phyloP scores from a whole-genome alignment of 441 rosid species.

The Adansonia gregorii region DNA sequence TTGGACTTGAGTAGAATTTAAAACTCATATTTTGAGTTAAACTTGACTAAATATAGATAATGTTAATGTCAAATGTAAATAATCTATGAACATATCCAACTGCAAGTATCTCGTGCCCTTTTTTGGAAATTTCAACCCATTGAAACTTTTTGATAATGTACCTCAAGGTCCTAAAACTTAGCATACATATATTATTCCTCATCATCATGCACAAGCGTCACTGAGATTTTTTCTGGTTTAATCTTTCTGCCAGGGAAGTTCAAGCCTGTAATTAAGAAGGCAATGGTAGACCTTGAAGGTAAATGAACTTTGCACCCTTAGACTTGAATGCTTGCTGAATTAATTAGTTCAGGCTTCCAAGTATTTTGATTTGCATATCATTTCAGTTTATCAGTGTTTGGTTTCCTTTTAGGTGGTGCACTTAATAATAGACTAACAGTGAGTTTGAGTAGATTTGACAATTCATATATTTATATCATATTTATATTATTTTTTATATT shows the following conservation, averaged over 20 bases:
- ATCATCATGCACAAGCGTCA: conserved; percentile 13
- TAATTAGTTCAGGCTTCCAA: not conserved
- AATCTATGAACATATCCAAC: too few species aligned
- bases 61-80: too few species aligned
- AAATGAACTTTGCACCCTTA: not conserved
- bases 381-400: conserved; percentile 8
- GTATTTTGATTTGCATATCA: not conserved
- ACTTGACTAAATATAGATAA: too few species aligned
- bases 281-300: conserved; percentile 99
- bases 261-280: conserved; percentile 99
- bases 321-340: not conserved
- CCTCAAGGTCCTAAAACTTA: not conserved
- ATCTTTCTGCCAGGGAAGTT: conserved; percentile 57
- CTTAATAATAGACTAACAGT: not conserved
- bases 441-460: not conserved
- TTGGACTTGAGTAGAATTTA: too few species aligned
- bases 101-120: not conserved
- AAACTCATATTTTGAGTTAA: too few species aligned
- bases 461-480: too few species aligned
- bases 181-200: not conserved
- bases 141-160: not conserved
- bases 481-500: not conserved
- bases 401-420: not conserved
- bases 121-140: not conserved
- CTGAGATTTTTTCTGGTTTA: not conserved